phyloP scores from a whole-genome alignment of 495 filamentous ascomycete species.

The Jackrogersella minutella region DNA sequence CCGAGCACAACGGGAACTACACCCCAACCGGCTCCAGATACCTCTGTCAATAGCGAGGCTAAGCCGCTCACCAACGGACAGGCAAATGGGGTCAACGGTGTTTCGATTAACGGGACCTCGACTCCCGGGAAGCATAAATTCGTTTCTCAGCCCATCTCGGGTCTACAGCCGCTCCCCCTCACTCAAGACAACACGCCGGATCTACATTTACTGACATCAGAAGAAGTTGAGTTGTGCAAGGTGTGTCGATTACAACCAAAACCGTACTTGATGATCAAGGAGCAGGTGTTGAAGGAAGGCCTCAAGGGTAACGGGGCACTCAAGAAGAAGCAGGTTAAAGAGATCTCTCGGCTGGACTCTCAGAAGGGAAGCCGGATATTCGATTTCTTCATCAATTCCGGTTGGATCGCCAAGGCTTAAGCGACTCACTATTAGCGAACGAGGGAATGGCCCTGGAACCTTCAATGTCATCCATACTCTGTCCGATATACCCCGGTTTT shows the following conservation, averaged over 20 bases:
- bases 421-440: background rate
- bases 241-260: slow-evolving; percentile 85
- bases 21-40: slow-evolving; percentile 36
- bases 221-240: slow-evolving; percentile 86
- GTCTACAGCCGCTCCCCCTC: slow-evolving; percentile 71
- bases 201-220: slow-evolving; percentile 82
- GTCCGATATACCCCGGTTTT: no score
- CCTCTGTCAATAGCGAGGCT: slow-evolving; percentile 43
- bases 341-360: slow-evolving; percentile 60
- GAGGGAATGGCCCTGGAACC: background rate
- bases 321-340: slow-evolving; percentile 89
- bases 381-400: slow-evolving; percentile 92
- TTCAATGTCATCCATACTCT: background rate
- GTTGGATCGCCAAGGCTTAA: slow-evolving; percentile 84
- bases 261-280: slow-evolving; percentile 93
- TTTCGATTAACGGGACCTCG: slow-evolving; percentile 49
- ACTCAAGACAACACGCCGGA: slow-evolving; percentile 81
- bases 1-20: slow-evolving; percentile 32
- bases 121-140: slow-evolving; percentile 52
- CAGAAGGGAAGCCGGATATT: slow-evolving; percentile 73
- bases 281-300: slow-evolving; percentile 84
- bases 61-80: slow-evolving; percentile 54
- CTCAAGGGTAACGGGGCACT: slow-evolving; percentile 84
- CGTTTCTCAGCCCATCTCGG: slow-evolving; percentile 56
- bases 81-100: slow-evolving; percentile 46